phyloP scores from a whole-genome alignment of 306 rosid genomes.

The Morella rubra region DNA sequence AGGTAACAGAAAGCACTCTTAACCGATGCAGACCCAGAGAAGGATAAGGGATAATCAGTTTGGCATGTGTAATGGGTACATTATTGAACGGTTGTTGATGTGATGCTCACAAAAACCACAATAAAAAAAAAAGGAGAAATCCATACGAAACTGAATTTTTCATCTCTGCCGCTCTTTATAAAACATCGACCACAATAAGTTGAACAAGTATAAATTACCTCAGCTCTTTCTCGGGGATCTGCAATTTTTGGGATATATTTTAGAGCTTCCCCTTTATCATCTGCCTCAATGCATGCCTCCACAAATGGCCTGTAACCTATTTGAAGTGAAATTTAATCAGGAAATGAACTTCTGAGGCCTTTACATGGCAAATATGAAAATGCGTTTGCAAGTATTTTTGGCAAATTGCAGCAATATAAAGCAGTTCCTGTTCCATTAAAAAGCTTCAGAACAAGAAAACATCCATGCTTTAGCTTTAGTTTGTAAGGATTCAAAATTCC shows the following conservation, averaged over 20 bases:
- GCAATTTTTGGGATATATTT: slow-evolving; percentile 92
- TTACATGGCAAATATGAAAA: neutral
- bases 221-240: slow-evolving; percentile 94
- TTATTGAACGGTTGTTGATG: neutral
- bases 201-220: slow-evolving; percentile 46
- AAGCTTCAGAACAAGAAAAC: neutral
- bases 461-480: no score
- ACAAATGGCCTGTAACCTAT: slow-evolving; percentile 90
- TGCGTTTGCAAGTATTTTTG: neutral
- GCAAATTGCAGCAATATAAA: neutral
- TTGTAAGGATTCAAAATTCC: neutral
- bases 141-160: neutral
- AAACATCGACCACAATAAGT: neutral
- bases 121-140: neutral
- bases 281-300: slow-evolving; percentile 96
- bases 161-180: neutral
- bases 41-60: neutral
- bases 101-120: neutral
- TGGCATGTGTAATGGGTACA: neutral
- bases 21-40: neutral
- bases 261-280: slow-evolving; percentile 86
- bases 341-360: slow-evolving; percentile 4
- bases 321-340: slow-evolving; percentile 25
- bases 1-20: no score
- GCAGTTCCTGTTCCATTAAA: neutral